A percentile compares a stretch with the other conserved stretches of the same genome.
Evolutionary conservation across 495 filamentous ascomycete species (phyloP).

Genomic region (Aspergillus sclerotioniger): DNA sequence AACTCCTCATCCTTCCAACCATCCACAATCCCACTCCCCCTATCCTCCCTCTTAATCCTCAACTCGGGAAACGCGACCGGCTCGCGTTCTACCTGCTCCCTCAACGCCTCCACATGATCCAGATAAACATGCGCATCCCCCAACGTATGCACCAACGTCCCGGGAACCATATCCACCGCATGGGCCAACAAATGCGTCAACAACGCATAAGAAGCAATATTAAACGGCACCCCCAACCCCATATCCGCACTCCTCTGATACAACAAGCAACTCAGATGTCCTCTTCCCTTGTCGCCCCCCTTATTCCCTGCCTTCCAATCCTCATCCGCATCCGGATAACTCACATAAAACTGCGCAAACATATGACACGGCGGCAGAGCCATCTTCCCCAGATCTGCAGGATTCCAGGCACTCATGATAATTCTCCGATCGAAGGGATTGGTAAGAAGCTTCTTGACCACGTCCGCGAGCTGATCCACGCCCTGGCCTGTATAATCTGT

Average conservation of each 20-base stretch:
- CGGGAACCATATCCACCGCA: constrained; percentile 77
- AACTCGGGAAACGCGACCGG: constrained; percentile 81
- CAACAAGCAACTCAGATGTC: constrained; percentile 75
- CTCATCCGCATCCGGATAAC: constrained; percentile 54
- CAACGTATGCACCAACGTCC: constrained; percentile 87
- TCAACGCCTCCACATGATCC: constrained; percentile 86
- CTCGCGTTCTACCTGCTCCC: constrained; percentile 72
- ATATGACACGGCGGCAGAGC: constrained; percentile 96
- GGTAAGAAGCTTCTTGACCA: constrained; percentile 75
- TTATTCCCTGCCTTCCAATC: background rate
- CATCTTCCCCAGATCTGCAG: constrained; percentile 81
- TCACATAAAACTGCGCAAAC: constrained; percentile 98
- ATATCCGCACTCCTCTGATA: constrained; percentile 97
- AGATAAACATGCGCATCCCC: constrained; percentile 94
- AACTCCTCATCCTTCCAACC: constrained; percentile 89
- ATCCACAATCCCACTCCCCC: constrained; percentile 61
- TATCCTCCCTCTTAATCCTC: constrained; percentile 61
- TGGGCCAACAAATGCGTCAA: constrained; percentile 92
- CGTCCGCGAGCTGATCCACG: constrained; percentile 85
- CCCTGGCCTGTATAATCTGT: constrained; percentile 86
- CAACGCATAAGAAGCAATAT: constrained; percentile 91
- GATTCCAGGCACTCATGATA: constrained; percentile 92
- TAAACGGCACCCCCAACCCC: constrained; percentile 96
- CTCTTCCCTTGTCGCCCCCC: constrained; percentile 32
- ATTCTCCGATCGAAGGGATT: constrained; percentile 87